Base-by-base conservation (phyloP, 495 filamentous ascomycete species). In the Hypoxylon fragiforme region DNA sequence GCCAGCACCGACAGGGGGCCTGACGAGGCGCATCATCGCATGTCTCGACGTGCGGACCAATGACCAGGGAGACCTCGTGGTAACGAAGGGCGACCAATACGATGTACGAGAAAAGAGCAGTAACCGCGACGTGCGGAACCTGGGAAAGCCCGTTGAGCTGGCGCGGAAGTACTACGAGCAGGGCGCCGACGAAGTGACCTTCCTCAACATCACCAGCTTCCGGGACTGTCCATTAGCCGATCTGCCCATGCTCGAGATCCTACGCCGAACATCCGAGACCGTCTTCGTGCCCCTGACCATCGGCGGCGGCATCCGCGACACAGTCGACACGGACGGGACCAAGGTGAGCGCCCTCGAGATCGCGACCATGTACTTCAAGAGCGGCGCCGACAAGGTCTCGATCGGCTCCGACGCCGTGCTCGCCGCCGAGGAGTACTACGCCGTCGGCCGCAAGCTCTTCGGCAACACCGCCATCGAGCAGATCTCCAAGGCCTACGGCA, bases 61-160 rank as follows among this genome's bases (percentile, higher is more conserved):
- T 67, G 95, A 98, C 68, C 76, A 87, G 39, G 95, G 95, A 3
- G 95, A 97, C 69, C 73, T 98, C 13, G 95, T 98, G 0, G 94
- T 98, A 12, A 98, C 94, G 3, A 98, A 98, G 72, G 94, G 94
- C 7, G 94, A 98, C 67, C 94, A 97, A 64, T 98, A 98, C 72
- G 94, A 98, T 64, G 94, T 98, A n/a, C 87, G 94, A n/a, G 94
- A 97, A 65, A 96, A 95, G 71, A 76, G 77, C 7, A 71, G 74
- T n/a, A 83, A 79, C 41, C 85, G 91, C 15, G 78, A 84, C 44
- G 94, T 98, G 24, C 81, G 94, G 46, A 98, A 97, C 66, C 74
- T 98, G 0, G 94, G 94, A 55, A 97, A 98, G 73, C 94, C 94
- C 0, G 91, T 98, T 13, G 90, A 96, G 39, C 88, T 97, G 82